Conservation (phyloP, 2,329 filamentous ascomycete species). For the Leptodontidium sp. region DNA sequence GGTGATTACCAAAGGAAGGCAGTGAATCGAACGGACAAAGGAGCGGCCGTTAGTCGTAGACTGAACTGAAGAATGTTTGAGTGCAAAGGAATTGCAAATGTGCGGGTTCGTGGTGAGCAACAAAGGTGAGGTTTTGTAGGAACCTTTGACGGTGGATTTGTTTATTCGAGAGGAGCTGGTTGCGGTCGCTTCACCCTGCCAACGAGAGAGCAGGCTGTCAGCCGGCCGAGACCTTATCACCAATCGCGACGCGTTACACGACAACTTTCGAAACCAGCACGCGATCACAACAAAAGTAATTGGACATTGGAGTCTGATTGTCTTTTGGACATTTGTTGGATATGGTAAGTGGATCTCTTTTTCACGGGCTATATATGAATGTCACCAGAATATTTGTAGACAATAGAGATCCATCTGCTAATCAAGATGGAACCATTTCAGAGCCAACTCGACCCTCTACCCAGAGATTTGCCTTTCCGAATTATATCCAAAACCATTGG, state of each 20-base stretch:
- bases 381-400: constrained; percentile 2
- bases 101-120: constrained; percentile 17
- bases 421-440: constrained; percentile 58
- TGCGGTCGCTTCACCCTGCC: constrained; percentile 25
- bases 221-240: constrained; percentile 15
- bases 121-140: constrained; percentile 37
- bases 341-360: constrained; percentile 38
- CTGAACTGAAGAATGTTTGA: constrained; percentile 29
- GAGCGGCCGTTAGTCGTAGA: constrained; percentile 24
- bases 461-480: constrained; percentile 86
- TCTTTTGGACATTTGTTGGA: constrained; percentile 29
- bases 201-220: constrained; percentile 15
- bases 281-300: constrained; percentile 41
- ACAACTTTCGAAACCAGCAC: constrained; percentile 40
- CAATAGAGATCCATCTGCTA: constrained; percentile 31
- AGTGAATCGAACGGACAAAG: constrained; percentile 37
- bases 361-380: background rate
- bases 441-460: constrained; percentile 90
- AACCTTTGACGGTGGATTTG: constrained; percentile 27
- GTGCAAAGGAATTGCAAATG: constrained; percentile 32
- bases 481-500: constrained; percentile 97
- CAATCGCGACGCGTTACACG: constrained; percentile 26
- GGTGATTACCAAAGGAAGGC: constrained; percentile 20
- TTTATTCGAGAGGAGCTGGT: constrained; percentile 21
- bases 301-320: constrained; percentile 35